Evolutionary conservation across 257 asterid species (phyloP).

Genomic region (Capsicum pubescens): DNA sequence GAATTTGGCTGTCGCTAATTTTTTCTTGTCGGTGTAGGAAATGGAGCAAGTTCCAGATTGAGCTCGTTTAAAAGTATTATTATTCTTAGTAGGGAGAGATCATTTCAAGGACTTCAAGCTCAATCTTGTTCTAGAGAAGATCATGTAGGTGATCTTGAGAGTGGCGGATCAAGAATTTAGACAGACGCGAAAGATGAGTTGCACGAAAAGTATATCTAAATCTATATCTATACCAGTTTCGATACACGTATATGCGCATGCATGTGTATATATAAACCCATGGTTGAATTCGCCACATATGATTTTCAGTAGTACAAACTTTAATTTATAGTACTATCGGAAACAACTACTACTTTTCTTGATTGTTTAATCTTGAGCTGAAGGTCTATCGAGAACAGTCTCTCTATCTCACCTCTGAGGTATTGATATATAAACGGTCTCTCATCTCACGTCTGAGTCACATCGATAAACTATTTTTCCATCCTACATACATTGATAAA

Average conservation of each 20-base stretch:
- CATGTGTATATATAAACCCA: neutral
- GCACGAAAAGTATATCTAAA: neutral
- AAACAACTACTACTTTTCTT: too few species aligned
- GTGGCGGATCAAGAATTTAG: conserved; percentile 23
- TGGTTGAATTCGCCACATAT: neutral
- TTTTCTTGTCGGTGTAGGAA: neutral
- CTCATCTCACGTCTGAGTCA: too few species aligned
- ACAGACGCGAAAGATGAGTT: neutral
- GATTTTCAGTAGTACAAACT: neutral
- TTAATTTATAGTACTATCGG: too few species aligned
- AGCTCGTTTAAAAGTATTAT: conserved; percentile 67
- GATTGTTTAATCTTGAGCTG: too few species aligned
- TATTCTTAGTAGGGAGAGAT: conserved; percentile 66
- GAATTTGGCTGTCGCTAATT: neutral
- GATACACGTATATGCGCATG: neutral
- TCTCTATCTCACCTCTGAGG: too few species aligned
- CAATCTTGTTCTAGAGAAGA: conserved; percentile 51
- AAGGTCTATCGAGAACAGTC: too few species aligned
- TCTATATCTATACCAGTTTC: neutral
- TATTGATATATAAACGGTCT: too few species aligned
- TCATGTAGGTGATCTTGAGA: conserved; percentile 55
- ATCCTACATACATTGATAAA: too few species aligned
- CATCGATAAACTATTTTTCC: neutral
- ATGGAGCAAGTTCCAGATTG: conserved; percentile 59
- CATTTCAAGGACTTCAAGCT: conserved; percentile 46